Evolutionary conservation across 129 eudicot genomes (phyloP).

Genomic region (Lonicera japonica): DNA sequence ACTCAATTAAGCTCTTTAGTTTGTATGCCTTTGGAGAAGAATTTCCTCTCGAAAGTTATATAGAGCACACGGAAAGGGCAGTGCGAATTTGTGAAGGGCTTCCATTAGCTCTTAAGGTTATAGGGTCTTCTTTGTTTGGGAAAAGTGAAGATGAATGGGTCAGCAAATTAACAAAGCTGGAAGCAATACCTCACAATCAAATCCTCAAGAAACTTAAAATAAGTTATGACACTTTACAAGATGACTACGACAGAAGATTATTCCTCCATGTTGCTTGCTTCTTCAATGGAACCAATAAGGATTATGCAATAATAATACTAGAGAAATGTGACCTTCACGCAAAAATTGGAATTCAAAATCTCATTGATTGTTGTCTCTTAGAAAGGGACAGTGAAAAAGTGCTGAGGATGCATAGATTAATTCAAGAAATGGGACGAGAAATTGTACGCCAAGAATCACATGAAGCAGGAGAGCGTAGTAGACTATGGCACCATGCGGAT

Average conservation of each 20-base stretch:
- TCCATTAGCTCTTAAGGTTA: slow-evolving; percentile 13
- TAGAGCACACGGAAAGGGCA: background rate
- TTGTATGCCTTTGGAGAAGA: slow-evolving; percentile 16
- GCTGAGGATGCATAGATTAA: slow-evolving; percentile 4
- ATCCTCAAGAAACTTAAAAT: background rate
- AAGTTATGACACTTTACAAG: slow-evolving; percentile 2
- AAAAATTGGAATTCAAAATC: slow-evolving; percentile 8
- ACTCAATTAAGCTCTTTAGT: background rate
- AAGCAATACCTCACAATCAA: slow-evolving; percentile 5
- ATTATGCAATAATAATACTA: background rate
- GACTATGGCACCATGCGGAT: too few relatives aligned
- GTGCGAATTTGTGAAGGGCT: background rate
- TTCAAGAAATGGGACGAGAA: slow-evolving; percentile 15
- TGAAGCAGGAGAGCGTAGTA: background rate
- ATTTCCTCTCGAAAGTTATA: background rate
- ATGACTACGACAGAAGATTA: slow-evolving; percentile 7
- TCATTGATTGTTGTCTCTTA: slow-evolving; percentile 5
- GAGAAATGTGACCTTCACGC: background rate
- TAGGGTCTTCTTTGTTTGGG: background rate
- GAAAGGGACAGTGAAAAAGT: background rate
- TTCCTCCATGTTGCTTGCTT: slow-evolving; percentile 1
- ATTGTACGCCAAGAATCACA: slow-evolving; percentile 10
- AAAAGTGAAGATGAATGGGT: slow-evolving; percentile 10
- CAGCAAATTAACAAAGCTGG: slow-evolving; percentile 3
- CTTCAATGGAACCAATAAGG: slow-evolving; percentile 9